phyloP scores from a whole-genome alignment of 2,329 filamentous ascomycete genomes.

The Penicillium occitanis region DNA sequence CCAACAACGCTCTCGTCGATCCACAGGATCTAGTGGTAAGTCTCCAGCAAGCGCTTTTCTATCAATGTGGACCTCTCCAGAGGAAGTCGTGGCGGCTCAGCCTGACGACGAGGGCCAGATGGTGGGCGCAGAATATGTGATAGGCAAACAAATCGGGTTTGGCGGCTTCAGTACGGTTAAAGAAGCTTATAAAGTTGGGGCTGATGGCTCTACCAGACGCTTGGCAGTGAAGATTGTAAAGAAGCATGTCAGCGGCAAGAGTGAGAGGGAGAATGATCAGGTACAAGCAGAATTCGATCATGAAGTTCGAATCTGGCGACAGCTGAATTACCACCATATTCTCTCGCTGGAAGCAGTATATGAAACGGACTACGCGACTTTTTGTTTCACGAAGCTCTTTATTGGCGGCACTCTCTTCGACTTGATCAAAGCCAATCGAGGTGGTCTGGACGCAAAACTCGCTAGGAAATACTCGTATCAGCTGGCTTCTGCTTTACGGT shows the following conservation, averaged over 20 bases:
- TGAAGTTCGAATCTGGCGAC: constrained; percentile 67
- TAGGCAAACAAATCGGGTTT: constrained; percentile 64
- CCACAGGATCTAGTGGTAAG: constrained; percentile 52
- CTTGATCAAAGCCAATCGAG: constrained; percentile 56
- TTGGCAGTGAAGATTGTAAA: constrained; percentile 67
- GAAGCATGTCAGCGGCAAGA: constrained; percentile 56
- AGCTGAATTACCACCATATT: constrained; percentile 62
- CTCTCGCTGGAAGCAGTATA: constrained; percentile 63
- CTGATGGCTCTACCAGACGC: constrained; percentile 52
- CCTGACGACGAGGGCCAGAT: constrained; percentile 68
- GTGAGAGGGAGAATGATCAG: constrained; percentile 63
- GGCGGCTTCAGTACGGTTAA: constrained; percentile 68
- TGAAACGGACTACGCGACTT: constrained; percentile 67
- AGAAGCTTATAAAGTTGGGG: constrained; percentile 64
- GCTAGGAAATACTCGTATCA: constrained; percentile 63
- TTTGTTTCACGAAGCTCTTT: constrained; percentile 65
- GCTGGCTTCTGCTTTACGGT: constrained; percentile 63
- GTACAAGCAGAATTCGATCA: constrained; percentile 68
- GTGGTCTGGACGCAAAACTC: constrained; percentile 52
- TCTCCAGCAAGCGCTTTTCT: constrained; percentile 61
- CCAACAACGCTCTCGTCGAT: constrained; percentile 45
- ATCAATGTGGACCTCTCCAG: constrained; percentile 52
- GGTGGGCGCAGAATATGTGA: constrained; percentile 65
- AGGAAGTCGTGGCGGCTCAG: constrained; percentile 36
- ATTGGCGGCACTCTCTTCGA: constrained; percentile 66